These are phyloP conservation scores for Trypanosoma conorhini DNA, from an alignment of 208 protist species.

Conservation along the genomic window DNA sequence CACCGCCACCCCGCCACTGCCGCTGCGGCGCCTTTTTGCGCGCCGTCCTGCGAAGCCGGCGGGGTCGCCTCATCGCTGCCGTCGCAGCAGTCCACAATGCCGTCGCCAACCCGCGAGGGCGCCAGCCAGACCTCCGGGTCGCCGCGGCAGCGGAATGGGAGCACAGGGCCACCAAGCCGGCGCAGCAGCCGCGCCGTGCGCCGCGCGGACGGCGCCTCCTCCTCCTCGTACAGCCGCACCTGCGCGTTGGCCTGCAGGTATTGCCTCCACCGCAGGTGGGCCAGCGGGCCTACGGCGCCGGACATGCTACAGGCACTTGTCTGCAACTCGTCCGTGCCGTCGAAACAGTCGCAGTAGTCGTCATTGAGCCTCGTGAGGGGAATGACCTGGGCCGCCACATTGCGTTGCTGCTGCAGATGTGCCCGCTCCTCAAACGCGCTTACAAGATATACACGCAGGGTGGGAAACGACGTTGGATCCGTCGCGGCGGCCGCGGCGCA, in stretches of 20 bases:
- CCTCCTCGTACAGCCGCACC: conserved; percentile 53
- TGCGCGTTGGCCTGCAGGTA: conserved; percentile 45
- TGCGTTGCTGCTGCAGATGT: conserved; percentile 39
- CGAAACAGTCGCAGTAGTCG: conserved; percentile 87
- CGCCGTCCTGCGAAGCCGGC: too few relatives aligned
- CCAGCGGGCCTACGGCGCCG: conserved; percentile 41
- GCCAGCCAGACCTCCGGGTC: conserved; percentile 45
- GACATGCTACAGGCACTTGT: conserved; percentile 82
- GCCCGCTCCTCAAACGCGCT: conserved; percentile 35
- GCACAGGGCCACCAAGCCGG: conserved; percentile 42
- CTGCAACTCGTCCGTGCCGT: conserved; percentile 75
- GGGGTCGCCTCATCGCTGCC: conserved; percentile 53
- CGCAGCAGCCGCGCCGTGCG: conserved; percentile 17
- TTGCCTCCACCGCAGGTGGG: conserved; percentile 44
- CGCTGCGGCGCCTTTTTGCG: neutral
- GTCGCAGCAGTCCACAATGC: conserved; percentile 76
- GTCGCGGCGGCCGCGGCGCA: conserved; percentile 25
- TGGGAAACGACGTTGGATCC: conserved; percentile 22
- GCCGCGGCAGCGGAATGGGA: conserved; percentile 46
- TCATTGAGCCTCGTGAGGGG: conserved; percentile 60
- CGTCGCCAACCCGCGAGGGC: conserved; percentile 68
- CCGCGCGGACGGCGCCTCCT: conserved; percentile 18
- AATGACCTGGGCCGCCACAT: conserved; percentile 59
- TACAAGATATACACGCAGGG: conserved; percentile 61
- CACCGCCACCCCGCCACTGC: conserved; percentile 4